Evolutionary conservation across 163 green algal genomes (phyloP).

Genomic region (Volvox carteri): DNA sequence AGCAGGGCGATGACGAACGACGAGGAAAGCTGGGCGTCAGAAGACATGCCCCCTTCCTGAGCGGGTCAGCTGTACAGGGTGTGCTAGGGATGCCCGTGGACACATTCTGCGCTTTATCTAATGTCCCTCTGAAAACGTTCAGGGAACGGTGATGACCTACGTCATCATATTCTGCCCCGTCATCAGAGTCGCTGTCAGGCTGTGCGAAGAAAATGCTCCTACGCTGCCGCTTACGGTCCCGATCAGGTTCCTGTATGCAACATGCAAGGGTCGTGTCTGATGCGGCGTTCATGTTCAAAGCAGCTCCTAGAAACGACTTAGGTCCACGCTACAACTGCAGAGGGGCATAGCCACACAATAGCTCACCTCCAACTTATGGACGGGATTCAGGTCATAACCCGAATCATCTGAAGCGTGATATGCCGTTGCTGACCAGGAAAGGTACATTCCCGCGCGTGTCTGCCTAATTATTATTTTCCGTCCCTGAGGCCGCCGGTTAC

Average conservation of each 20-base stretch:
- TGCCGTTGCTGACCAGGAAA: conserved; percentile 6
- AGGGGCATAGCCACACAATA: not conserved
- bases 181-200: conserved; percentile 32
- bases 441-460: not conserved
- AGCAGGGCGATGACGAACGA: not conserved
- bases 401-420: conserved; percentile 13
- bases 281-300: not conserved
- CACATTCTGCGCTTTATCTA: not conserved
- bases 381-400: not conserved
- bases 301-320: not conserved
- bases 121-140: not conserved
- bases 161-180: not conserved
- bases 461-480: not conserved
- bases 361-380: not conserved
- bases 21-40: conserved; percentile 33
- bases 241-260: conserved; percentile 1
- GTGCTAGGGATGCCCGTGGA: not conserved
- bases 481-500: not conserved
- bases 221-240: conserved; percentile 36
- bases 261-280: not conserved
- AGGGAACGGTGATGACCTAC: not conserved
- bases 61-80: not conserved
- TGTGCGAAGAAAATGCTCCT: conserved; percentile 33
- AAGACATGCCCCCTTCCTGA: conserved; percentile 17
- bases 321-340: conserved; percentile 21